Evolutionary conservation across 2,329 filamentous ascomycete genomes (phyloP).

Genomic region (Epichloe sylvatica): DNA sequence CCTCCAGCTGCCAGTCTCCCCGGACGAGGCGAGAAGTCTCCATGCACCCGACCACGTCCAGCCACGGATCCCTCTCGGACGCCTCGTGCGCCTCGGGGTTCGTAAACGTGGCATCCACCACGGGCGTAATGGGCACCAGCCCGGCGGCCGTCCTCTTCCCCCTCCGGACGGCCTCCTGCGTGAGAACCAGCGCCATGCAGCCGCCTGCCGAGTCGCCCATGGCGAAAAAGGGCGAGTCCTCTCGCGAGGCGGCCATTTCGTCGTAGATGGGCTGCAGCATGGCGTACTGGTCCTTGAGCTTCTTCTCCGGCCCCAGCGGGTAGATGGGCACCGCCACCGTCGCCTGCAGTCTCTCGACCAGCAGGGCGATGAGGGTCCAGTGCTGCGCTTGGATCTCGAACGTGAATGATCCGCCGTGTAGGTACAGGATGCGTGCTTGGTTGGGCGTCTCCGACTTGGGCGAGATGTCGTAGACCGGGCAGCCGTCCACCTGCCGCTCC

Average conservation of each 20-base stretch:
- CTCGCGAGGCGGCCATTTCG: conserved; percentile 15
- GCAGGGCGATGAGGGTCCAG: conserved; percentile 15
- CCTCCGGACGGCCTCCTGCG: conserved; percentile 15
- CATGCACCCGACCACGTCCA: conserved; percentile 15
- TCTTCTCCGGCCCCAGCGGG: conserved; percentile 19
- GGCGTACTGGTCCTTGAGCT: conserved; percentile 19
- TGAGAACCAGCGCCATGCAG: conserved; percentile 18
- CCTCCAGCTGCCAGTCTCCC: conserved; percentile 13
- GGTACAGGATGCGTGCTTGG: conserved; percentile 17
- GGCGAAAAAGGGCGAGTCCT: conserved; percentile 16
- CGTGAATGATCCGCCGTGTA: conserved; percentile 19
- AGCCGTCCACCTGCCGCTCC: conserved; percentile 8
- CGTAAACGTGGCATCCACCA: conserved; percentile 15
- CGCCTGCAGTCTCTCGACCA: conserved; percentile 18
- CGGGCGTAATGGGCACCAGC: conserved; percentile 18
- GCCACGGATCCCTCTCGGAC: conserved; percentile 15
- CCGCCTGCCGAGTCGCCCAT: conserved; percentile 20
- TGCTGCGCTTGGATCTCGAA: conserved; percentile 16
- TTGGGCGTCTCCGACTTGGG: conserved; percentile 17
- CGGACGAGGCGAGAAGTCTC: conserved; percentile 15
- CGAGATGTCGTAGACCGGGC: conserved; percentile 16
- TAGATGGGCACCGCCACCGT: conserved; percentile 19
- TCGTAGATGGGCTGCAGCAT: conserved; percentile 19
- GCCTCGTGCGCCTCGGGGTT: conserved; percentile 15
- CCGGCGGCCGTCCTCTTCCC: conserved; percentile 14